Conservation (phyloP, 108 stramenopile species). For the Nitzschia sp. region DNA sequence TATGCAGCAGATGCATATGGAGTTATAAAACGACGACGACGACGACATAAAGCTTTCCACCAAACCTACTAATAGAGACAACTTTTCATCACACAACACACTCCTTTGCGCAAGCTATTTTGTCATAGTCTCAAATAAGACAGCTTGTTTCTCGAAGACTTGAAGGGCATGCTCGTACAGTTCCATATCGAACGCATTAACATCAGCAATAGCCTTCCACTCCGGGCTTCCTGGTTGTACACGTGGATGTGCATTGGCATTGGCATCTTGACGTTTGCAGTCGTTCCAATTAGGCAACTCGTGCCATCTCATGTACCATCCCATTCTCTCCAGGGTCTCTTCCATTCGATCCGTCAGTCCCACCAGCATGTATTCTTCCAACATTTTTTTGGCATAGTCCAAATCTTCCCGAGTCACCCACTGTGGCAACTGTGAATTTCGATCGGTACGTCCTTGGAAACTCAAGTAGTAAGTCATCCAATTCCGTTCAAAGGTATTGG, state of each 20-base stretch:
- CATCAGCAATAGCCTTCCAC: conserved; percentile 30
- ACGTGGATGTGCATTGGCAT: conserved; percentile 2
- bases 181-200: conserved; percentile 39
- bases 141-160: conserved; percentile 38
- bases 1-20: neutral
- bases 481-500: conserved; percentile 19
- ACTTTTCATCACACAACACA: no score
- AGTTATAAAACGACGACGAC: neutral
- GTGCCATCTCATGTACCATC: neutral
- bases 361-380: conserved; percentile 43
- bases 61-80: no score
- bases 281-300: neutral
- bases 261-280: neutral
- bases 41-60: no score
- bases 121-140: conserved; percentile 12
- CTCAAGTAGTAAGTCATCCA: conserved; percentile 53
- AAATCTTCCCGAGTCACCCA: conserved; percentile 36
- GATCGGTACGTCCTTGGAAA: neutral
- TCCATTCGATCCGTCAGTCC: conserved; percentile 40
- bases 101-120: no score
- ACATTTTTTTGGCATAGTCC: conserved; percentile 45
- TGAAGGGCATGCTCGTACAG: conserved; percentile 41
- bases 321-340: conserved; percentile 18
- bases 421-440: conserved; percentile 19
- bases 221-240: conserved; percentile 12